Evolutionary conservation across 176 grass and related monocot genomes (phyloP).

Genomic region (Oryza nivara): DNA sequence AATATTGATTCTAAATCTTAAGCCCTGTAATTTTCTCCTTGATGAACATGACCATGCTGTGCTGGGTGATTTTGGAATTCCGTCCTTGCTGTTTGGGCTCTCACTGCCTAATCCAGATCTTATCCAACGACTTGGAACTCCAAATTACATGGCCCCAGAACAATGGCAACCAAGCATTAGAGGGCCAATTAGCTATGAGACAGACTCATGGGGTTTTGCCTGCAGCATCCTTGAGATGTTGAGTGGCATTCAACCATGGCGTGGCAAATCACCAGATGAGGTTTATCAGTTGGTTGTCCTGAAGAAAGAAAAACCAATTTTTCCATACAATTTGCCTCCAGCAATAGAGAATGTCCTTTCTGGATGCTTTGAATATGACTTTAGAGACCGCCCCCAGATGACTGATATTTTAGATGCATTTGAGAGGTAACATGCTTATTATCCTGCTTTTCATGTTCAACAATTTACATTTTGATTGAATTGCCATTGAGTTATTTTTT

Average conservation of each 20-base stretch:
- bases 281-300: constrained; percentile 84
- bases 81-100: constrained; percentile 72
- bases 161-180: constrained; percentile 88
- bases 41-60: constrained; percentile 62
- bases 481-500: constrained; percentile 14
- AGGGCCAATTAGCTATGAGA: constrained; percentile 82
- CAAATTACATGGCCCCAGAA: constrained; percentile 98
- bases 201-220: constrained; percentile 90
- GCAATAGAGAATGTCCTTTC: constrained; percentile 70
- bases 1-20: constrained; percentile 81
- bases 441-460: not conserved
- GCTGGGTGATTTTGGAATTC: constrained; percentile 92
- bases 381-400: constrained; percentile 75
- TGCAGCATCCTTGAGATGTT: constrained; percentile 98
- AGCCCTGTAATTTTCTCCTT: constrained; percentile 91
- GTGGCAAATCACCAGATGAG: constrained; percentile 77
- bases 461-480: constrained; percentile 28
- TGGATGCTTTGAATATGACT: constrained; percentile 88
- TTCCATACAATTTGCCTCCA: constrained; percentile 67
- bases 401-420: constrained; percentile 78
- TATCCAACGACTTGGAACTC: constrained; percentile 80
- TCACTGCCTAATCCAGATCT: constrained; percentile 72
- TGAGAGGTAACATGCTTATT: constrained; percentile 57
- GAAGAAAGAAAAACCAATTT: constrained; percentile 85
- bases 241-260: constrained; percentile 83